phyloP scores from a whole-genome alignment of 176 grass and related monocot genomes.

The Dendrocalamus sinicus region DNA sequence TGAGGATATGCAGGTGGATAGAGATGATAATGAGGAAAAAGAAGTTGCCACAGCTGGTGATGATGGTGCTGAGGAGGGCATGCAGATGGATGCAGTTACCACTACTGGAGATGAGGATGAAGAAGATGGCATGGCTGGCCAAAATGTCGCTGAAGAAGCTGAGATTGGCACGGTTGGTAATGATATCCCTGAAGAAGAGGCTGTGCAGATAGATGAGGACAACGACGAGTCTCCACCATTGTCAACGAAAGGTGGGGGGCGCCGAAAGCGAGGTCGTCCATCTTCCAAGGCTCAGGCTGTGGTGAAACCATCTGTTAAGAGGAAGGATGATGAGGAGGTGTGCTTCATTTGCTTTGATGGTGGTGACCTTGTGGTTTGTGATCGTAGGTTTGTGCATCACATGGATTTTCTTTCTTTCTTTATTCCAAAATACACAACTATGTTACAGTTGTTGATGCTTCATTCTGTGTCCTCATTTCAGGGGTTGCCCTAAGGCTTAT shows the following conservation, averaged over 20 bases:
- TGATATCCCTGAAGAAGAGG: slow-evolving; percentile 49
- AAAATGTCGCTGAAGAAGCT: slow-evolving; percentile 46
- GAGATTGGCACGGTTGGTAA: slow-evolving; percentile 38
- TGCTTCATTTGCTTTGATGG: slow-evolving; percentile 99
- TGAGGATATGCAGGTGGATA: slow-evolving; percentile 38
- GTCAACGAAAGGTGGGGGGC: slow-evolving; percentile 59
- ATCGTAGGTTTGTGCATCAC: slow-evolving; percentile 76
- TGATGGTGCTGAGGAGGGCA: slow-evolving; percentile 33
- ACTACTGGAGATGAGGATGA: slow-evolving; percentile 45
- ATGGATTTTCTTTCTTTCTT: slow-evolving; percentile 27
- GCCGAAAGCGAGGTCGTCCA: slow-evolving; percentile 74
- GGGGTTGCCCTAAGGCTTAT: slow-evolving; percentile 95
- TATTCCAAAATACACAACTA: slow-evolving; percentile 15
- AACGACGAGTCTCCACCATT: slow-evolving; percentile 52
- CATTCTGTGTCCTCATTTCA: slow-evolving; percentile 45
- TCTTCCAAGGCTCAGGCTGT: slow-evolving; percentile 59
- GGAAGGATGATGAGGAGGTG: slow-evolving; percentile 85
- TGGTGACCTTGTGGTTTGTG: slow-evolving; percentile 95
- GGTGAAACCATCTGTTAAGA: slow-evolving; percentile 46
- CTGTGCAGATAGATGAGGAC: slow-evolving; percentile 46
- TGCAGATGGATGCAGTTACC: slow-evolving; percentile 26
- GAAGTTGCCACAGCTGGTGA: slow-evolving; percentile 37
- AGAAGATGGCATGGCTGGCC: slow-evolving; percentile 36
- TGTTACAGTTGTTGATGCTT: slow-evolving; percentile 43
- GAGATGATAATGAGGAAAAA: slow-evolving; percentile 37